Evolutionary conservation across 208 protist genomes (phyloP), one percentile per base, ranked within the genome.

Genomic region (Trypanosoma brucei): DNA sequence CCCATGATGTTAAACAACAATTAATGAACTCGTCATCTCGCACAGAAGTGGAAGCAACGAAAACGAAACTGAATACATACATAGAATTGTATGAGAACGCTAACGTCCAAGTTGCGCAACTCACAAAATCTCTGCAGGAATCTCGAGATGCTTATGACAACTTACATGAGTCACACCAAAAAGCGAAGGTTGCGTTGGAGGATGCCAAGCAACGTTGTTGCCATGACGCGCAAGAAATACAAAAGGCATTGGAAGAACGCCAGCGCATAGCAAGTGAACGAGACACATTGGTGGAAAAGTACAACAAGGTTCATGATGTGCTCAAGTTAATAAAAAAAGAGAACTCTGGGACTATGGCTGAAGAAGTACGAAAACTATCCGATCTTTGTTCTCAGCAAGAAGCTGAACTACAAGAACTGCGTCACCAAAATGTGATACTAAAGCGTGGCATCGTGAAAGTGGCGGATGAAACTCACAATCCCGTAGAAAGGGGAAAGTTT

Each of bases 221-320:
- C 8, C 77, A 62, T 2, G 84, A 94, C 45, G 68, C 72, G 0
- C 59, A 76, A 48, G 74, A 76, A 35, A 61, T 94, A 59, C 78
- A 82, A 40, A 73, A 83, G 33, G 72, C 91, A 37, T 38, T 91
- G 3, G 37, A 51, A 5, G 78, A 89, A 46, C 65, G 80, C 7
- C 75, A 94, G 8, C 72, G 76, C 51, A 59, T 88, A 11, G 50
- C 84, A n/a, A 72, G 75, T 1, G 84, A 93, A 49, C 74, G 79
- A 5, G 79, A 93, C 14, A 60, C 78, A 37, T 83, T 94, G 60
- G 78, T 90, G 1, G 80, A 88, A 55, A 88, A 87, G 59, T 91
- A 94, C 72, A 94, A 94, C 71, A 67, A 72, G n/a, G 64, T 93
- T 7, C 79, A 93, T 63, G 87, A 90, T 57, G 63, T 81, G 3